A percentile compares a stretch with the other conserved stretches of the same genome.
phyloP scores from a whole-genome alignment of 148 eudicot species.

The Agrostemma githago region DNA sequence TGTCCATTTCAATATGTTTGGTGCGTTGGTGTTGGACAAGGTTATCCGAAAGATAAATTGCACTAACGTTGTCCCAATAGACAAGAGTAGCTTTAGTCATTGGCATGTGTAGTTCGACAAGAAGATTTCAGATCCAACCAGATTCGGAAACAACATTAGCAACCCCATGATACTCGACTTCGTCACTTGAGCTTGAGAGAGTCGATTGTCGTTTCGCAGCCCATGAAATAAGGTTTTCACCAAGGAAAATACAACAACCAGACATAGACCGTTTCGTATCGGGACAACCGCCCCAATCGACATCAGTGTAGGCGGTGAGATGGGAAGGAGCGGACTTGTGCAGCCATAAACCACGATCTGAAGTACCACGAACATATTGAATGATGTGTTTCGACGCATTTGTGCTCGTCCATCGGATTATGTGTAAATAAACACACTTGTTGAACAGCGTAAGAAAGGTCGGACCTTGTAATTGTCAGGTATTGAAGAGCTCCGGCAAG shows the following conservation, averaged over 20 bases:
- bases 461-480: too few relatives aligned
- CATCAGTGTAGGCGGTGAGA: background rate
- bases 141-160: background rate
- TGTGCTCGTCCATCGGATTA: too few relatives aligned
- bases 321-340: background rate
- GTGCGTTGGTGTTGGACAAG: background rate
- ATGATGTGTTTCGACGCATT: background rate
- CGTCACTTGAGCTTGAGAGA: background rate
- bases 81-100: background rate
- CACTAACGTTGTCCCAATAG: background rate
- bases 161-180: too few relatives aligned
- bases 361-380: background rate
- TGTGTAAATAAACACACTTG: too few relatives aligned
- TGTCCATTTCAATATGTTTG: too few relatives aligned
- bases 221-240: background rate
- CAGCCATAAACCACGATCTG: background rate
- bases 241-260: background rate
- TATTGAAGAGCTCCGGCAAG: too few relatives aligned
- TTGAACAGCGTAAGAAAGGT: too few relatives aligned
- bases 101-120: background rate
- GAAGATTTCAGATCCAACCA: background rate
- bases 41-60: background rate
- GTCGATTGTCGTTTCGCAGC: background rate
- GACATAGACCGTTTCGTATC: background rate
- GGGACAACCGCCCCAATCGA: too few relatives aligned